Percentiles rank a stretch among this genome's conserved stretches.
These are phyloP conservation scores for Suillus ampliporus DNA, from an alignment of 768 basidiomycete genomes.

Conservation along the genomic window DNA sequence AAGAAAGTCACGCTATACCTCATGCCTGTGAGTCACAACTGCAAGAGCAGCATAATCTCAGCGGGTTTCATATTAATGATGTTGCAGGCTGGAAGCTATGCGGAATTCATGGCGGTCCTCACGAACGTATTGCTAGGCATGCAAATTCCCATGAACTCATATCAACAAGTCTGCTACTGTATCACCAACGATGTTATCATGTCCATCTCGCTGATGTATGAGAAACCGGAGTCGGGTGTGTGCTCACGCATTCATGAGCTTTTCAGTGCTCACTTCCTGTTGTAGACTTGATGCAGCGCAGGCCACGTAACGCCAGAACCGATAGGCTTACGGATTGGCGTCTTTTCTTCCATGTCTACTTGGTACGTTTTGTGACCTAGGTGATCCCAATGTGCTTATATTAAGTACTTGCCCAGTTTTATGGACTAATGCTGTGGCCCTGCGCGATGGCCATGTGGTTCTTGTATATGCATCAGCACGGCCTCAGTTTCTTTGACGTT, in stretches of 20 bases:
- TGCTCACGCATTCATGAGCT: not conserved
- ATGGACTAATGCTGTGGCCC: slow-evolving; percentile 51
- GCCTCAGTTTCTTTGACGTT: slow-evolving; percentile 40
- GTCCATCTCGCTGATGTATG: slow-evolving; percentile 48
- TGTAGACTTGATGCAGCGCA: slow-evolving; percentile 44
- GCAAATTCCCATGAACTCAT: slow-evolving; percentile 54
- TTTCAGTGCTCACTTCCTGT: slow-evolving; percentile 4
- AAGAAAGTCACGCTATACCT: slow-evolving; percentile 47
- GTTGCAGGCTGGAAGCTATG: slow-evolving; percentile 49
- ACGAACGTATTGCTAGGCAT: slow-evolving; percentile 57
- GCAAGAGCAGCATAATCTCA: not conserved
- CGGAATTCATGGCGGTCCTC: slow-evolving; percentile 57
- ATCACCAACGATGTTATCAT: slow-evolving; percentile 50
- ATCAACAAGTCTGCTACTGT: slow-evolving; percentile 53
- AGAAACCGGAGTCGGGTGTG: slow-evolving; percentile 47
- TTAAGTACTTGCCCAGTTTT: slow-evolving; percentile 37
- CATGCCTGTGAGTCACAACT: slow-evolving; percentile 32
- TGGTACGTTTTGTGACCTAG: slow-evolving; percentile 37
- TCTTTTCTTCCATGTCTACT: slow-evolving; percentile 53
- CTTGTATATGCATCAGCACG: slow-evolving; percentile 43
- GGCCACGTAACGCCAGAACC: slow-evolving; percentile 48
- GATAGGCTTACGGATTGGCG: slow-evolving; percentile 56
- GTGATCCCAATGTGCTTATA: not conserved
- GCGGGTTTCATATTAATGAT: slow-evolving; percentile 5
- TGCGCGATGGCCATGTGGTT: slow-evolving; percentile 49